Evolutionary conservation across 1,284 basidiomycete species (phyloP), one percentile per base, ranked within the genome.

Genomic region (Ceratobasidium sp.): DNA sequence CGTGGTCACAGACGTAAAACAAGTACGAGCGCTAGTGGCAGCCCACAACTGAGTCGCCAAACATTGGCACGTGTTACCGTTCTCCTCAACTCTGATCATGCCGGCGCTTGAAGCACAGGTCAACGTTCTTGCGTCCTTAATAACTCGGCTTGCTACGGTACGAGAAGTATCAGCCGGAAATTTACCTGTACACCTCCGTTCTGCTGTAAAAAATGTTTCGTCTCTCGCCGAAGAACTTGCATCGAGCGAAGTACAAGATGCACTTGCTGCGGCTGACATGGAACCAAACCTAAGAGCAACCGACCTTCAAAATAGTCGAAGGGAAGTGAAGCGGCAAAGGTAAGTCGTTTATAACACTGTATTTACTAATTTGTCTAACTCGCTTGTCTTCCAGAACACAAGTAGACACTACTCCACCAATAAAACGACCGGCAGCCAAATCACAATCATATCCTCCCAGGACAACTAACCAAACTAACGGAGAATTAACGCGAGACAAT

Each of bases 161-260:
- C 72, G 72, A 26, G 72, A 46, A 13, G 51, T 75, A 39, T 64
- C 72, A 55, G 72, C 72, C 28, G 72, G 72, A n/a, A 75, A 75
- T 42, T 61, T 75, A 10, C 72, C 72, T 33, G 72, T 75, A 40
- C 72, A 75, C 39, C 61, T 75, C 13, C 72, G 56, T 26, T 46
- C 58, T 1, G 72, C 72, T 64, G 66, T 75, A 12, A 55, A 60
- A 20, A 75, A 75, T 55, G 72, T 75, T 28, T 75, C 72, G 33
- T 63, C 72, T 15, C 42, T 75, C 1, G 72, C 72, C 12, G 72
- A 75, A 33, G 72, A 75, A 26, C 33, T 75, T 0, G 61, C 46
- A 9, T 75, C 72, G 33, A 53, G 44, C 7, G 44, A 39, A 12
- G 72, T 75, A 1, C 72, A 75, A 66, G 46, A 75, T 55, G 72